Base-by-base conservation (phyloP, 2,329 filamentous ascomycete genomes). In the Aspergillus pseudoglaucus region DNA sequence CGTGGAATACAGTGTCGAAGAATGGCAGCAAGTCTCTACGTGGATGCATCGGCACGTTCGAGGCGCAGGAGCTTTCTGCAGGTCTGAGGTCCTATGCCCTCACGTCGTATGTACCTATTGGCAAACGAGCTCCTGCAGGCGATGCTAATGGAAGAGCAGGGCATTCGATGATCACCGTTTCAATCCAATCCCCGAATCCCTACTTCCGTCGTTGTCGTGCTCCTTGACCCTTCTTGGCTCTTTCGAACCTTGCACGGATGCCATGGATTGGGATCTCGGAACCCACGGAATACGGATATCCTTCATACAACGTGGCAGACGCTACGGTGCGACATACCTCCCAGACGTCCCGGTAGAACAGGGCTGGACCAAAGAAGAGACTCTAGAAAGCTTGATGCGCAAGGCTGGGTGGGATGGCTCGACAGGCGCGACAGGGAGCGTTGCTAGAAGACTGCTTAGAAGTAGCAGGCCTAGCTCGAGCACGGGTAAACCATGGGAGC, bases 41-140 rank as follows among this genome's bases (percentile, higher is more conserved):
- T 50, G 93, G 93, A 50, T 98, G 93, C 75, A 97, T 98, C 64
- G 93, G 93, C 57, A 98, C 91, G 2, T 98, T 97, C 62, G 87
- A 90, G 61, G 68, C 83, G 2, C 82, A 88, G 60, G 81, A 85
- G 44, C 79, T 98, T 10, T 77, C 82, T 25, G 70, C 80, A 1
- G 90, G 90, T 3, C 74, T 98, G 39, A 75, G 82, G 45, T 83
- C 82, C 51, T 97, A 96, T 70, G 87, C 90, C 42, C 72, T 95
- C 56, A 93, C 86, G 45, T 90, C 90, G 66, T 84, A 72, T 57
- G 76, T 70, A 39, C 32, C 40, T 20, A 17, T 15, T 23, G 50
- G 10, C 38, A 41, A 39, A 32, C 35, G 39, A 10, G 4, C 30
- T n/a, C 41, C 27, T 47, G 17, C 39, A n/a, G 46, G 27, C 47